Evolutionary conservation across 1,284 basidiomycete genomes (phyloP), one percentile per base, ranked within the genome.

Genomic region (Lentinula novae-zelandiae): DNA sequence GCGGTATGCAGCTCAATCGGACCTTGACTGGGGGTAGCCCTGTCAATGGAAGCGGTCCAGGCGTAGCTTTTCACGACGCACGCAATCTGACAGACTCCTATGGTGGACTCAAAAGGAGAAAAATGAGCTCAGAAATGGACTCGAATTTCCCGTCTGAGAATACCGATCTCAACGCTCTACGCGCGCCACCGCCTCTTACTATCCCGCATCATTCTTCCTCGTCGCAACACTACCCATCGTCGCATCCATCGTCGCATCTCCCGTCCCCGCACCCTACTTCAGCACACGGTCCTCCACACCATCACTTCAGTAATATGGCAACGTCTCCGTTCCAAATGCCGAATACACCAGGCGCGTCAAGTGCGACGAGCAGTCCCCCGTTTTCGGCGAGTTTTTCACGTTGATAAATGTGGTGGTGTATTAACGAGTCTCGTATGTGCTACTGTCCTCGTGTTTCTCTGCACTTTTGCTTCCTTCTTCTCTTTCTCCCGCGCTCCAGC

Each of bases 301-400:
- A 78, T 71, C 72, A 77, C 63, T 79, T 77, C 54, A 68, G 70
- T 5, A 73, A 71, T 54, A 60, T 72, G 8, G 54, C 36, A 10
- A 75, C 78, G 7, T 74, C 83, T 50, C 73, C 80, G 17, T 84
- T 86, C 70, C 81, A 82, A 67, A 75, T 88, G 69, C 85, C 86
- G 22, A 82, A 84, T 69, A 87, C 87, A 9, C 86, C 87, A 5
- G 85, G 86, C 2, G 84, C 81, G n/a, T 87, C 87, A 17, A 90
- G 89, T 69, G 79, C 85, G 34, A 85, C 85, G 13, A 89, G 87
- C 46, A 89, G 85, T 67, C 87, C 89, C 59, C 82, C 86, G 38
- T 90, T 90, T 78, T 90, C 89, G 86, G 89, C 83, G 83, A 89
- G 89, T 89, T 71, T 79, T 78, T 71, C 79, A 78, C 76, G 72